These are phyloP conservation scores for Herpetomonas samuelpessoai DNA, from an alignment of 208 protist genomes.

Conservation along the genomic window DNA sequence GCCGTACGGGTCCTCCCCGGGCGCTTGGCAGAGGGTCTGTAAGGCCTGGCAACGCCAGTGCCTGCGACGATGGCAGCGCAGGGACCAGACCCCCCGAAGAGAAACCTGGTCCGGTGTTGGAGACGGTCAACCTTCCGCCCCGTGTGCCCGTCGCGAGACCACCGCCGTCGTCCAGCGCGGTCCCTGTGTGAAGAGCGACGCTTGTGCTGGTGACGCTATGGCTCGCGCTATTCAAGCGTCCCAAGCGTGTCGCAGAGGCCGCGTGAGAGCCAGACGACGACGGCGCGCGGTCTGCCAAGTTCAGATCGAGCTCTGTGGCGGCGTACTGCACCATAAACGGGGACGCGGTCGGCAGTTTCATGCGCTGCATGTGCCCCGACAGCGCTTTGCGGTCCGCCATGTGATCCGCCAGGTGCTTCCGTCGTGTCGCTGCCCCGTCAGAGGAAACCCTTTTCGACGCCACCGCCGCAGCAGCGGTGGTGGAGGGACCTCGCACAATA, in stretches of 20 bases:
- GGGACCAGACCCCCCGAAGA: too few species aligned
- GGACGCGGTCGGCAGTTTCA: constrained; percentile 30
- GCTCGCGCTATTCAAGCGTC: neutral
- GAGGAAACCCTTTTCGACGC: too few species aligned
- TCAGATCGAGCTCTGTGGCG: constrained; percentile 13
- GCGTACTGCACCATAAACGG: constrained; percentile 60
- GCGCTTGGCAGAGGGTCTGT: too few species aligned
- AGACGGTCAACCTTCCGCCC: too few species aligned
- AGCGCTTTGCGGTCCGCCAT: neutral
- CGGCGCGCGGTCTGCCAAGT: constrained; percentile 1
- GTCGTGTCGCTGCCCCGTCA: too few species aligned
- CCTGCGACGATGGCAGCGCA: too few species aligned
- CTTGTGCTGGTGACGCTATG: neutral
- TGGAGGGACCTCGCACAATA: too few species aligned
- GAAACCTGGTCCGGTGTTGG: too few species aligned
- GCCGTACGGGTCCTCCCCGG: neutral
- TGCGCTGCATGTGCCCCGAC: neutral
- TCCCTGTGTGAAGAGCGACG: neutral
- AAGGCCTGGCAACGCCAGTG: too few species aligned
- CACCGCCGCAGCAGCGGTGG: too few species aligned
- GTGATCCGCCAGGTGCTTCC: neutral
- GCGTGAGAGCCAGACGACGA: neutral
- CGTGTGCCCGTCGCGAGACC: neutral
- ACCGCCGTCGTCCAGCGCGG: neutral
- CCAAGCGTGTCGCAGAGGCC: neutral